Base-by-base conservation (phyloP, 2,329 filamentous ascomycete species). In the Geoglossum cookeanum region DNA sequence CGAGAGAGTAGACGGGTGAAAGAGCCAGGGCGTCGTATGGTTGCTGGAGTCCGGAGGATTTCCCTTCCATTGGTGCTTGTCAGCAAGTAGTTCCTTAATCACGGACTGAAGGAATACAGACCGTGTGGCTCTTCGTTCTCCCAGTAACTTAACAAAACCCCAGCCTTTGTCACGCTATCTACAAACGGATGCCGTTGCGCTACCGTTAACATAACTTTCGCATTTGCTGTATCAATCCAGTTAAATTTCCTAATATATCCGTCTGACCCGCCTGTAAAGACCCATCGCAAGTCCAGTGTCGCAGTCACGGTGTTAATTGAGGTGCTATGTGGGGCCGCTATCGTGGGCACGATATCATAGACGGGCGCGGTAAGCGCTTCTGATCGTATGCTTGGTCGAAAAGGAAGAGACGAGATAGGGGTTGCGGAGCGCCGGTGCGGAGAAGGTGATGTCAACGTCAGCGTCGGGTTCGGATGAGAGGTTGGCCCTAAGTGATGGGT, bases 181-280 rank as follows among this genome's bases (percentile, higher is more conserved):
- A 98, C 92, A 65, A 97, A 98, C 0, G 92, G 92, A 67, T 98
- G 92, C 54, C 87, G 78, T 72, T 98, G 92, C 35, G 92, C 92
- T 4, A 98, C 92, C 0, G 92, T 98, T 64, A 98, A 74, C 60
- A 91, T 83, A 37, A 92, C 80, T 71, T 95, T 96, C 61, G 89
- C 89, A 67, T 98, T 98, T 63, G 94, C 90, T 4, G 92, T 96
- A 39, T 89, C 88, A 2, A 87, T 83, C 68, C 92, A 95, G 68
- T 98, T 94, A 71, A 94, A 97, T 69, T 96, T 97, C 58, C 92
- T 81, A 61, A 98, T 91, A 66, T 95, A 98, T 53, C 92, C 91
- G 70, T 98, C 92, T 0, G 86, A 84, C 0, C 92, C 92, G 42
- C 92, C 92, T 9, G 84, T 95, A 68, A 97, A 90, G 68, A 94